Percentiles rank a stretch among this genome's conserved stretches.
Conservation (phyloP, 1,284 basidiomycete genomes). For the Trametes polyzona region DNA sequence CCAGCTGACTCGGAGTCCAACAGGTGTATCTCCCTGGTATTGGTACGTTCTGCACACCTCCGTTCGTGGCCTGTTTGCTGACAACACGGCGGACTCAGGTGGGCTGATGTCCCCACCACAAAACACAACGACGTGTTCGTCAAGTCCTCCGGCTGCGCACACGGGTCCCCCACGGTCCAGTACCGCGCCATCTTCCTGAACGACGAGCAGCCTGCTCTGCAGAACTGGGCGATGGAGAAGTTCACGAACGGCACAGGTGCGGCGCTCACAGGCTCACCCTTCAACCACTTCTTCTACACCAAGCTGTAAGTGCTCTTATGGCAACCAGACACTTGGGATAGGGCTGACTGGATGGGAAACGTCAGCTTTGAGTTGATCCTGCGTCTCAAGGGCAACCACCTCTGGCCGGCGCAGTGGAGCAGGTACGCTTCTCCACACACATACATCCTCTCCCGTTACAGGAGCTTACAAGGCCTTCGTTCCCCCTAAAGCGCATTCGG, state of each 20-base stretch:
- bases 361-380: slow-evolving; percentile 67
- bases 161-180: slow-evolving; percentile 71
- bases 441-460: not conserved
- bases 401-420: slow-evolving; percentile 54
- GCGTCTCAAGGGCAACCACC: slow-evolving; percentile 70
- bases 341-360: slow-evolving; percentile 6
- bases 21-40: slow-evolving; percentile 68
- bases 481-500: slow-evolving; percentile 56
- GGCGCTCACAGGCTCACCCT: slow-evolving; percentile 52
- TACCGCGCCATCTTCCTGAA: slow-evolving; percentile 69
- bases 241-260: slow-evolving; percentile 69
- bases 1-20: not conserved
- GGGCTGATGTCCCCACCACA: slow-evolving; percentile 69
- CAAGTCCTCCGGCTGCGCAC: slow-evolving; percentile 54
- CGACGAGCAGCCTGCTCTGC: slow-evolving; percentile 41
- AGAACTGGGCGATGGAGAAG: slow-evolving; percentile 64
- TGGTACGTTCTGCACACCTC: slow-evolving; percentile 44
- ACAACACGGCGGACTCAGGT: slow-evolving; percentile 50
- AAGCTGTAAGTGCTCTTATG: slow-evolving; percentile 46
- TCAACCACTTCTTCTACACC: slow-evolving; percentile 69
- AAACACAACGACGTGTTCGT: slow-evolving; percentile 55
- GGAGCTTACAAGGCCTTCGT: too few relatives aligned
- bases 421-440: slow-evolving; percentile 23
- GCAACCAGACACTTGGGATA: not conserved
- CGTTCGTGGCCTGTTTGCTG: not conserved